Evolutionary conservation across 495 filamentous ascomycete genomes (phyloP), one percentile per base, ranked within the genome.

Genomic region (Collariella sp.): DNA sequence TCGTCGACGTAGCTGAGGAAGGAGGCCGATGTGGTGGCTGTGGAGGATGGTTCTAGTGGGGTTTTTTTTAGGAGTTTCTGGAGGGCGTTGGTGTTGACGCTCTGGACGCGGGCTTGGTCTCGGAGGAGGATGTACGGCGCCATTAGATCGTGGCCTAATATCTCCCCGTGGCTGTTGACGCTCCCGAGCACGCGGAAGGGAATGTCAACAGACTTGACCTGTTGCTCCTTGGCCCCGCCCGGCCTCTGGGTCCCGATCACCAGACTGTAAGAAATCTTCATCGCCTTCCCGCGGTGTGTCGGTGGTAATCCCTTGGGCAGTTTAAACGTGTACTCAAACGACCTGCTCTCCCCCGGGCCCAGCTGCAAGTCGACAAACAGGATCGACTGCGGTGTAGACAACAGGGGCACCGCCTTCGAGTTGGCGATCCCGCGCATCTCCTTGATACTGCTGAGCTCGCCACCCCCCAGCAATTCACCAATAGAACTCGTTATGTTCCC

Each of bases 341-440:
- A 84, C 65, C 82, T 85, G 67, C 88, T 95, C 67, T 98, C 90
- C 3, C 93, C 93, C 0, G 94, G 91, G 15, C 78, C 83, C 16
- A 98, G 76, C 61, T 84, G 81, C 31, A 97, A 76, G 64, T 98
- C 90, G 35, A 98, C 91, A 62, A 98, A 98, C 15, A 98, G 76
- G 56, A 98, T 89, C 6, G 89, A 95, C 68, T 97, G 93, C n/a
- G 91, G 89, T 7, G 93, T 96, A 20, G 90, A 94, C 18, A 98
- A 69, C 36, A 98, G 75, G 3, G 93, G 93, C 36, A 98, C 84
- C 18, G 85, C 85, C 65, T 85, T 87, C 15, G 89, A 85, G 58
- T 74, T 80, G 23, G 85, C 83, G 52, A 86, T 83, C 0, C 85
- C 87, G 59, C 89, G 87, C 88, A 96, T 95, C 62, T 96, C 88